Evolutionary conservation across 2,329 filamentous ascomycete genomes (phyloP), one percentile per base, ranked within the genome.

Genomic region (Didymella exigua): DNA sequence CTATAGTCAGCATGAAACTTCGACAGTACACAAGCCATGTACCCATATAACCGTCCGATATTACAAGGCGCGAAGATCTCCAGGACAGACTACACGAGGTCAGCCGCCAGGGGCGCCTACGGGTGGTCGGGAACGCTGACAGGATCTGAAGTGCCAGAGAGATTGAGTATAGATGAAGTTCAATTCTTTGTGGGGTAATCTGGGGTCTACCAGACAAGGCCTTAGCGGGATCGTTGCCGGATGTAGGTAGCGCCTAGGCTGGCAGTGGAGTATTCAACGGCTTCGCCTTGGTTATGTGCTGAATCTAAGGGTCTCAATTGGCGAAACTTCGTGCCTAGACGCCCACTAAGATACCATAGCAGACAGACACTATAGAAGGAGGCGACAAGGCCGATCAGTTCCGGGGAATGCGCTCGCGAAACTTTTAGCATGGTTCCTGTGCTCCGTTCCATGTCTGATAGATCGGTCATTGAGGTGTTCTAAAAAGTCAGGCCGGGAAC

Each of bases 111-210:
- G 46, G 52, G 48, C 46, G 55, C 54, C 54, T 60, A 65, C 72
- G 71, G 72, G 57, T 69, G 61, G 38, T 70, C 71, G 72, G 71
- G 64, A 72, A 46, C 36, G 57, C 49, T 55, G 53, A 60, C 56
- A 49, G 42, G 27, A 53, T 51, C 63, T 58, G 56, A 43, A 57
- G 62, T 55, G 41, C 59, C 57, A 60, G 31, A 54, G 56, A 66
- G 68, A 72, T 75, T 70, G 72, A 68, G 36, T 38, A 54, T 72
- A 75, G 61, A 75, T 73, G 72, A 74, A 67, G 61, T 55, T 34
- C 54, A 60, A 59, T 62, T 56, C 54, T 61, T 58, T 59, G 67
- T 70, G 70, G 71, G 65, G 66, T 66, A 63, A 59, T 62, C 65
- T 65, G 68, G 72, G 66, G 71, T 69, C 69, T 52, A 65, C 60